Conservation (phyloP, 2,329 filamentous ascomycete genomes). For the Fusarium devonianum region DNA sequence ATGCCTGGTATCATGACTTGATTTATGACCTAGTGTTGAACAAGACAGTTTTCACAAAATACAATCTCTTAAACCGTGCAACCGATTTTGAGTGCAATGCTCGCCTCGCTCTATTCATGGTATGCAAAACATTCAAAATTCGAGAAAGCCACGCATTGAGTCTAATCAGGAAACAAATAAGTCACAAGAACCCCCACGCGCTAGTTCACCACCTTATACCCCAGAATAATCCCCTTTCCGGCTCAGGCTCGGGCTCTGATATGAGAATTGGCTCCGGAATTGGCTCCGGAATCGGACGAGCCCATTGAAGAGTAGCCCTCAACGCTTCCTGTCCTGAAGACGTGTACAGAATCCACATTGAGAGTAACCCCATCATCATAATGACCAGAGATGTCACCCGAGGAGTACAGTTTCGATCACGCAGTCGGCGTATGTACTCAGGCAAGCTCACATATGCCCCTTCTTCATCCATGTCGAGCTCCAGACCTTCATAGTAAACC, state of each 20-base stretch:
- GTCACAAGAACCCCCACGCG: slow-evolving; percentile 9
- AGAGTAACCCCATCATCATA: slow-evolving; percentile 12
- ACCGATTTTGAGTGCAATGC: neutral
- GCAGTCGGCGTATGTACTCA: slow-evolving; percentile 31
- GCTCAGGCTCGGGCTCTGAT: neutral
- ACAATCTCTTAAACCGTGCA: too few species aligned
- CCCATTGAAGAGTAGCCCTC: slow-evolving; percentile 2
- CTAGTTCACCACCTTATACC: neutral
- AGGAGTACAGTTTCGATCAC: slow-evolving; percentile 20
- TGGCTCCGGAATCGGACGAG: neutral
- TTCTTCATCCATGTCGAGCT: slow-evolving; percentile 33
- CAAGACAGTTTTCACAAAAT: too few species aligned
- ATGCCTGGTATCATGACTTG: too few species aligned
- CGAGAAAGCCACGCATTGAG: neutral
- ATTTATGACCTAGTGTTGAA: too few species aligned
- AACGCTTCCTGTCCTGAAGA: slow-evolving; percentile 15
- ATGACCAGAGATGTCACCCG: slow-evolving; percentile 15
- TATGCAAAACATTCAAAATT: slow-evolving; percentile 8
- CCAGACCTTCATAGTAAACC: slow-evolving; percentile 42
- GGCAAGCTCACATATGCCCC: slow-evolving; percentile 26
- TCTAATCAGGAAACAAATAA: neutral
- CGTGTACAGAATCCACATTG: slow-evolving; percentile 10
- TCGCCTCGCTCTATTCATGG: neutral
- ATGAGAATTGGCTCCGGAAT: neutral
- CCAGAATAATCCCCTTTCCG: neutral